A percentile compares a stretch with the other conserved stretches of the same genome.
phyloP scores from a whole-genome alignment of 1,284 basidiomycete genomes.

The Malassezia sympodialis region DNA sequence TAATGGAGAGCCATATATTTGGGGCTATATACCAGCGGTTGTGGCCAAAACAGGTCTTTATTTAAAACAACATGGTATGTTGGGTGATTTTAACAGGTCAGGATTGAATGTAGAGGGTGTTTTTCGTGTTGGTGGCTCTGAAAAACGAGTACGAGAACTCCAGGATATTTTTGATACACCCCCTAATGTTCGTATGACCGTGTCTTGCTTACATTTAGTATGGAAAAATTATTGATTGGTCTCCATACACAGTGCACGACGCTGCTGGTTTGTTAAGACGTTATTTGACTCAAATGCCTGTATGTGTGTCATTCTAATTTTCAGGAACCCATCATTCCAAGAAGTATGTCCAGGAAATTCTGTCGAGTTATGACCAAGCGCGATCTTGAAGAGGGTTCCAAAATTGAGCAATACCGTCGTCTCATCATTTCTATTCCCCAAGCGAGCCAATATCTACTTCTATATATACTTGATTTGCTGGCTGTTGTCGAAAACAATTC shows the following conservation, averaged over 20 bases:
- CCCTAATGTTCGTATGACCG: conserved; percentile 50
- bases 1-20: conserved; percentile 47
- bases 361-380: conserved; percentile 58
- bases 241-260: conserved; percentile 82
- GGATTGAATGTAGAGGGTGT: conserved; percentile 71
- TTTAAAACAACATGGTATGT: conserved; percentile 40
- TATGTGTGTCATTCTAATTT: conserved; percentile 50
- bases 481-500: conserved; percentile 85
- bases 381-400: conserved; percentile 28
- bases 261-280: conserved; percentile 89
- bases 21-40: conserved; percentile 80
- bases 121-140: conserved; percentile 67
- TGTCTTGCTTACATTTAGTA: conserved; percentile 55
- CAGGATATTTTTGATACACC: conserved; percentile 80
- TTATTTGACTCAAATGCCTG: conserved; percentile 78
- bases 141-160: conserved; percentile 87
- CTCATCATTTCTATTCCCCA: conserved; percentile 75
- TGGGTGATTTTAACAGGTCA: conserved; percentile 54
- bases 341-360: conserved; percentile 77
- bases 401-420: conserved; percentile 58
- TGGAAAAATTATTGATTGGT: conserved; percentile 86
- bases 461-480: conserved; percentile 89
- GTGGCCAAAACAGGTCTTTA: conserved; percentile 81
- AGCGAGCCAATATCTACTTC: conserved; percentile 81
- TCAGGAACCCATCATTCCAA: conserved; percentile 72